These are phyloP conservation scores for Schrenkiella parvula DNA, from an alignment of 345 rosid species.

Conservation along the genomic window DNA sequence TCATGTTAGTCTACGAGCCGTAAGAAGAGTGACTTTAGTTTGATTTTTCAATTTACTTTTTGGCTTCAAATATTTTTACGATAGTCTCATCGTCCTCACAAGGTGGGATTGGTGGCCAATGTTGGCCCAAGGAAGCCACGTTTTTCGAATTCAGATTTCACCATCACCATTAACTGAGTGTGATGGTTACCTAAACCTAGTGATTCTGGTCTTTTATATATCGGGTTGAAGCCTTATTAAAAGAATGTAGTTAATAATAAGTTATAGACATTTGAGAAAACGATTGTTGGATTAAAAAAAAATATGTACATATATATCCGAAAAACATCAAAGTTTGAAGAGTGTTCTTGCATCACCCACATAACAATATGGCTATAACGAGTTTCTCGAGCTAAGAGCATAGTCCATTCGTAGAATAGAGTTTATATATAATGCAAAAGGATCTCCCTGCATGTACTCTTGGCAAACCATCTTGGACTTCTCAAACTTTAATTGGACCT, in stretches of 20 bases:
- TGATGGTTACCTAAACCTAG: constrained; percentile 13
- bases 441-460: not conserved
- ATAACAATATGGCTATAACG: not conserved
- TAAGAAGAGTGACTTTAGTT: constrained; percentile 11
- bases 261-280: not conserved
- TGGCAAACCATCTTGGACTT: not conserved
- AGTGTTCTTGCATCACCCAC: not conserved
- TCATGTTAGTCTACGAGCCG: constrained; percentile 5
- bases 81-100: constrained; percentile 26
- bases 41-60: not conserved
- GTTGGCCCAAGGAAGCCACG: too few species aligned
- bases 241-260: not conserved
- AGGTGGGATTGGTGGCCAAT: constrained; percentile 22
- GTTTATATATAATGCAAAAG: not conserved
- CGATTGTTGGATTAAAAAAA: not conserved
- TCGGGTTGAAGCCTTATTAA: not conserved
- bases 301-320: too few species aligned
- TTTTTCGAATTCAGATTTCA: constrained; percentile 3
- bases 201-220: not conserved
- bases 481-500: not conserved
- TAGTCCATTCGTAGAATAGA: not conserved
- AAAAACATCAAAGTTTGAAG: not conserved
- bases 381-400: not conserved
- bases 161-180: not conserved
- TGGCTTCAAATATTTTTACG: not conserved